Evolutionary conservation across 192 early-diverging fungal species (phyloP).

Genomic region (Paraglomus occultum): DNA sequence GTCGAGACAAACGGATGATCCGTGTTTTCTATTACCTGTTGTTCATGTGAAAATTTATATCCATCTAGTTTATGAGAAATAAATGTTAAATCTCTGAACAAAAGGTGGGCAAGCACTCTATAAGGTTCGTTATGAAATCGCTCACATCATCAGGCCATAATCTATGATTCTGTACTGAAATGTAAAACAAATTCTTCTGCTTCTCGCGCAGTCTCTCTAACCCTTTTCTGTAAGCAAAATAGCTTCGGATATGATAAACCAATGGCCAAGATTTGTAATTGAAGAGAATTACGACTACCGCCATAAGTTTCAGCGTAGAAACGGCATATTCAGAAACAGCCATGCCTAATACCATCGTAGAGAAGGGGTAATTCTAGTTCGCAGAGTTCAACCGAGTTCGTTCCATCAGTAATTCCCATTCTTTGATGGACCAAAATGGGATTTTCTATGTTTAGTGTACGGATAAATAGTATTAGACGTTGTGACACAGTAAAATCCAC

Average conservation of each 20-base stretch:
- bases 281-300: background rate
- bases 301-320: background rate
- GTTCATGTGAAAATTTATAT: constrained; percentile 21
- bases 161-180: background rate
- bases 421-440: too few relatives aligned
- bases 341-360: too few relatives aligned
- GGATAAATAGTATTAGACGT: too few relatives aligned
- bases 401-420: too few relatives aligned
- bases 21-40: background rate
- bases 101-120: background rate
- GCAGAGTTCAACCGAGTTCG: too few relatives aligned
- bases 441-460: too few relatives aligned
- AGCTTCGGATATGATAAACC: background rate
- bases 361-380: too few relatives aligned
- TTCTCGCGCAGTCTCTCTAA: background rate
- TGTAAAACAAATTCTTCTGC: background rate
- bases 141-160: constrained; percentile 17
- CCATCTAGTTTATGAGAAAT: background rate
- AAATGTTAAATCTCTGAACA: background rate
- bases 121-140: background rate
- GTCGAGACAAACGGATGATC: background rate
- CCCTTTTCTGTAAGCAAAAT: background rate
- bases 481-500: too few relatives aligned
- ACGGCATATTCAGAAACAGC: too few relatives aligned
- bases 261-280: constrained; percentile 19